Base-by-base conservation (phyloP, 495 filamentous ascomycete genomes). In the Penicillium cosmopolitanum region DNA sequence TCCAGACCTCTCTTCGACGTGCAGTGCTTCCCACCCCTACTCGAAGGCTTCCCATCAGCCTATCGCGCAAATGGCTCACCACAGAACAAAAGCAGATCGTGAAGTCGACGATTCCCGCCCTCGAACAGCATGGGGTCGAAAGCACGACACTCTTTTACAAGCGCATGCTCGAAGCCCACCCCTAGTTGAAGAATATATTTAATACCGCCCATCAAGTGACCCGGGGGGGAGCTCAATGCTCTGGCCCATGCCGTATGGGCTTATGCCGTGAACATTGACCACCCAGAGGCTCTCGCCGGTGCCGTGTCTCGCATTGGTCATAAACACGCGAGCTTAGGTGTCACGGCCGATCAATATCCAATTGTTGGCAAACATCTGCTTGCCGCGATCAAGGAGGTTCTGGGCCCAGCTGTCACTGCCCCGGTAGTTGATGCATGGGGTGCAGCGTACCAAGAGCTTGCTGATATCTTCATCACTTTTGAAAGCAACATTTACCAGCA, bases 291-390 rank as follows among this genome's bases (percentile, higher is more conserved):
- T 25, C 78, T 90, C 5, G 56, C 67, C n/a, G 72, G 77, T n/a
- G 81, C 84, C 31, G 78, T 90, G 15, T 82, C 84, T 66, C 82
- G 81, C 63, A 89, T 90, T 61, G 81, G 83, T 53, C 82, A 87
- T 64, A 89, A 89, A 71, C 87, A 90, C 62, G 86, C 82, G 53
- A 84, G 80, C 4, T 77, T 89, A n/a, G 81, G 82, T 58, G 80
- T 90, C 51, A 68, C 76, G 43, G 77, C 87, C 5, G 84, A 79
- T 23, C 85, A 87, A 40, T 89, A 89, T 68, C 73, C 77, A 42
- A 77, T 87, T 40, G 87, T 90, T 23, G 87, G 85, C 35, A 73
- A 74, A 57, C 74, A 85, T 65, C 79, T 89, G 12, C 78, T 90
- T 16, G 77, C 72, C 25, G 83, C 85, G 23, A 86, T 90, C 67